phyloP scores from a whole-genome alignment of 2,329 filamentous ascomycete genomes.

The Clonostachys rhizophaga region DNA sequence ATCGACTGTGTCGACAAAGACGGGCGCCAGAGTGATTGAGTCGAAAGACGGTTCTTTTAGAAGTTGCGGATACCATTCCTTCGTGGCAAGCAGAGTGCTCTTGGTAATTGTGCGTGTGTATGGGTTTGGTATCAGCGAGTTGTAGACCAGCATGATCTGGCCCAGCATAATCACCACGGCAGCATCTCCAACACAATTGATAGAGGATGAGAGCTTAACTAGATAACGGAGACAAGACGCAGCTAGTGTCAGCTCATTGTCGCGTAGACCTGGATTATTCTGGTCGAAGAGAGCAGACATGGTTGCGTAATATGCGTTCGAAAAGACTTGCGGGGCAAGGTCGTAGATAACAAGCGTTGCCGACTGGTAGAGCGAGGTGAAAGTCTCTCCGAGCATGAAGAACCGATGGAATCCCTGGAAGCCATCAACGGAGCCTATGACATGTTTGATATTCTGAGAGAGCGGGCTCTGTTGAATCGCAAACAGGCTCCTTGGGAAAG shows the following conservation, averaged over 20 bases:
- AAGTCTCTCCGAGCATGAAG: constrained; percentile 1
- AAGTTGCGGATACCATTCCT: background rate
- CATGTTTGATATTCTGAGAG: background rate
- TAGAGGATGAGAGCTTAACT: background rate
- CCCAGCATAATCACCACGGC: constrained; percentile 1
- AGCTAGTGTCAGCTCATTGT: background rate
- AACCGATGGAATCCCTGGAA: constrained; percentile 1
- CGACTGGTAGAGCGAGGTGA: background rate
- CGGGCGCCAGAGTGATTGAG: constrained; percentile 4
- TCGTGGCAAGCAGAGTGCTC: background rate
- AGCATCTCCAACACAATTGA: background rate
- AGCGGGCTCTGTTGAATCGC: background rate
- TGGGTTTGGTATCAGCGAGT: background rate
- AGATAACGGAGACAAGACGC: background rate
- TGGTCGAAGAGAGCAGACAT: background rate
- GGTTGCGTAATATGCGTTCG: background rate
- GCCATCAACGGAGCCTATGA: background rate
- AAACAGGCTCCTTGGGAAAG: background rate
- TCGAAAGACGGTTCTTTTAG: constrained; percentile 2
- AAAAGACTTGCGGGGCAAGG: background rate
- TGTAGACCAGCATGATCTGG: constrained; percentile 1
- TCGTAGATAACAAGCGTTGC: background rate
- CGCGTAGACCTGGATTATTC: background rate
- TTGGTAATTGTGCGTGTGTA: background rate
- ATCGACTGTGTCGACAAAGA: constrained; percentile 7